Evolutionary conservation across 805 yeast genomes (phyloP).

Genomic region (Saccharomycopsis javanensis): DNA sequence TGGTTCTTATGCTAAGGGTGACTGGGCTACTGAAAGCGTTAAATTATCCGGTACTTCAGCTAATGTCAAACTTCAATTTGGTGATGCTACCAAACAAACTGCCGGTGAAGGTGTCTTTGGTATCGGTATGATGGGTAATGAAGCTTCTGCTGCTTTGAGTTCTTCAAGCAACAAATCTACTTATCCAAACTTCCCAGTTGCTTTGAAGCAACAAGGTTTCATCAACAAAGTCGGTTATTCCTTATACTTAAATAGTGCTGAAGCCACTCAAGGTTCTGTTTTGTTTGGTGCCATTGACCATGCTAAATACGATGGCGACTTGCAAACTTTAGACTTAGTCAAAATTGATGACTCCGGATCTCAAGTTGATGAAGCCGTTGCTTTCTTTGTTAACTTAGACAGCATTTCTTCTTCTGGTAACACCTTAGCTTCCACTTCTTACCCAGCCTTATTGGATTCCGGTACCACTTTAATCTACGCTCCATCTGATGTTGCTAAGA

Average conservation of each 20-base stretch:
- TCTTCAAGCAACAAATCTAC: constrained; percentile 2
- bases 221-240: constrained; percentile 37
- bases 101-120: constrained; percentile 54
- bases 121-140: constrained; percentile 60
- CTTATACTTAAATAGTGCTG: constrained; percentile 31
- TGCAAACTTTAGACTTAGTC: constrained; percentile 30
- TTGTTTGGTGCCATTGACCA: constrained; percentile 50
- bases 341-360: constrained; percentile 41
- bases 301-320: constrained; percentile 35
- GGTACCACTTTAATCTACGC: constrained; percentile 38
- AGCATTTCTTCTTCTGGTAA: neutral
- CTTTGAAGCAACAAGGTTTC: constrained; percentile 31
- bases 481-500: constrained; percentile 26
- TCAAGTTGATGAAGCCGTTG: constrained; percentile 36
- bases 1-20: constrained; percentile 39
- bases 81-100: constrained; percentile 17
- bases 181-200: constrained; percentile 25
- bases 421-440: constrained; percentile 21
- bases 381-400: constrained; percentile 22
- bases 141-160: constrained; percentile 27
- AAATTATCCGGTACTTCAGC: neutral
- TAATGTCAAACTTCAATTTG: constrained; percentile 6
- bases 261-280: constrained; percentile 27
- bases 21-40: constrained; percentile 38
- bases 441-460: constrained; percentile 35